Base-by-base conservation (phyloP, 1,284 basidiomycete species). In the Moesziomyces globuligerus region DNA sequence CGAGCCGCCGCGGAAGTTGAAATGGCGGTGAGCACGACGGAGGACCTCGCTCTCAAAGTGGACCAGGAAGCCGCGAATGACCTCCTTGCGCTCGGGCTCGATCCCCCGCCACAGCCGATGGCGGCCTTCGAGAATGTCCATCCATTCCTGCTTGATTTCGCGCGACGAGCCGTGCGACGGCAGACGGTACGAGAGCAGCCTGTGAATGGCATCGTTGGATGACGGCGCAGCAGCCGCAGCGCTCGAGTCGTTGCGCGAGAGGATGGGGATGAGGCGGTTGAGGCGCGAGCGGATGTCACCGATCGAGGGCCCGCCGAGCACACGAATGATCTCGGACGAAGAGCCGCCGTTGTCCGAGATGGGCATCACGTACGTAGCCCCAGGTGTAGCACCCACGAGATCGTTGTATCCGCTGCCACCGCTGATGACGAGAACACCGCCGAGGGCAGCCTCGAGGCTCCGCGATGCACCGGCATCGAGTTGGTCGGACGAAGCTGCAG, bases 81-180 rank as follows among this genome's bases (percentile, higher is more conserved):
- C 89, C 82, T 98, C 95, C 83, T 94, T 94, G 68, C 93, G 88
- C 81, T 98, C 95, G 37, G 88, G 88, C 0, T 94, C 92, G 44
- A 98, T 93, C 0, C 92, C 93, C 4, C 85, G 81, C 95, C 95
- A 98, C 3, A 97, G 86, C 1, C 76, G 69, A 77, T 92, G 94
- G 25, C 87, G 86, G 0, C 95, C 95, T 84, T 98, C 94, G 13
- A 98, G 90, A 61, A 98, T 93, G 64, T 92, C 89, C 69, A 91
- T 86, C 93, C 94, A 97, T 74, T 92, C 87, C 28, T 92, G 91
- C 61, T 92, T 88, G n/a, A 92, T 92, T 60, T 89, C 88, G 46
- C 87, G 86, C 72, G 93, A 90, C 0, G 88, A 84, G 17, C 86
- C 87, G 23, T 87, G 85, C 0, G 87, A 83, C 4, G 92, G 90